Evolutionary conservation across 768 basidiomycete genomes (phyloP).

Genomic region (Agrocybe praecox): DNA sequence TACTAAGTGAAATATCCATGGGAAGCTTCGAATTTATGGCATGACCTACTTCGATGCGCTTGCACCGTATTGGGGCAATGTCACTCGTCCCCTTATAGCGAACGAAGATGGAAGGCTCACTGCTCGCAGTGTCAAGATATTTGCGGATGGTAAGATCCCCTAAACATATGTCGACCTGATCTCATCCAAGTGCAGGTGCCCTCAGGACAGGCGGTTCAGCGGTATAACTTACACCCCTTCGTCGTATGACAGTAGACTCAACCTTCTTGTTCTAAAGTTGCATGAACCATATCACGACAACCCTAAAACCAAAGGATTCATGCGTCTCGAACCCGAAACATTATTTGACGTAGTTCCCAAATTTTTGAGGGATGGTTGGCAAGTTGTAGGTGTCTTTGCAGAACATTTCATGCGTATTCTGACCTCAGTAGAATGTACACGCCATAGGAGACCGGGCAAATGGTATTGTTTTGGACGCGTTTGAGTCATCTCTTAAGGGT

Average conservation of each 20-base stretch:
- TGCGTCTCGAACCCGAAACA: conserved; percentile 67
- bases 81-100: conserved; percentile 52
- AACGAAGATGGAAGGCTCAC: conserved; percentile 65
- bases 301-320: conserved; percentile 73
- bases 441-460: conserved; percentile 91
- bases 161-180: neutral
- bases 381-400: conserved; percentile 64
- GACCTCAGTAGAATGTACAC: conserved; percentile 69
- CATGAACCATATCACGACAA: conserved; percentile 84
- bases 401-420: neutral
- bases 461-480: conserved; percentile 78
- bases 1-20: conserved; percentile 3
- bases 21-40: conserved; percentile 74
- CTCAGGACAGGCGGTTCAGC: conserved; percentile 91
- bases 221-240: conserved; percentile 36
- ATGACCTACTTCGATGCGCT: conserved; percentile 74
- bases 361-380: conserved; percentile 85
- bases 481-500: conserved; percentile 67
- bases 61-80: conserved; percentile 75
- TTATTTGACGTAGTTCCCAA: conserved; percentile 64
- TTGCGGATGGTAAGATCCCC: conserved; percentile 58
- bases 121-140: conserved; percentile 78
- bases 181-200: conserved; percentile 54
- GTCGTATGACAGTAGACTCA: neutral
- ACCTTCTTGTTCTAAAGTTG: conserved; percentile 51